phyloP scores from a whole-genome alignment of 2,329 filamentous ascomycete species.

The Talaromyces sp. region DNA sequence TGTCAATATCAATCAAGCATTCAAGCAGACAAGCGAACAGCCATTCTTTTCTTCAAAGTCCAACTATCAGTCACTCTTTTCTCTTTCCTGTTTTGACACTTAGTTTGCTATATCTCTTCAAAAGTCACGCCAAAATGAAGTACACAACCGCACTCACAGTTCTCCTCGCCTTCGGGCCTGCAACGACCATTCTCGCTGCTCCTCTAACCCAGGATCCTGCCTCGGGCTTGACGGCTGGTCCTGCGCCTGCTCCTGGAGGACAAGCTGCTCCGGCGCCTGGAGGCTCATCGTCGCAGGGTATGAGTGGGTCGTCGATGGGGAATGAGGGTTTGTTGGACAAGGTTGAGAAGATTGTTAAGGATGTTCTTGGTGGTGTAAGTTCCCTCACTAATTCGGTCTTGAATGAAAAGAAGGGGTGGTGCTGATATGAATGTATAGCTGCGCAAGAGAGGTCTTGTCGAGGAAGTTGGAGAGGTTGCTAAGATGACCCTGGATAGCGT shows the following conservation, averaged over 20 bases:
- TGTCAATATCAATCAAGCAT: neutral
- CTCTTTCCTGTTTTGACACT: neutral
- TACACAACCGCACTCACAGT: conserved; percentile 13
- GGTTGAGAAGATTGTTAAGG: conserved; percentile 17
- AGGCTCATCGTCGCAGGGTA: conserved; percentile 10
- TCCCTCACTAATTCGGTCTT: neutral
- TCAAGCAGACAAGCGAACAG: conserved; percentile 1
- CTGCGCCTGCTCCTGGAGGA: neutral
- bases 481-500: conserved; percentile 8
- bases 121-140: conserved; percentile 12
- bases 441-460: conserved; percentile 17
- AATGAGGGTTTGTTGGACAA: conserved; percentile 16
- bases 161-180: conserved; percentile 18
- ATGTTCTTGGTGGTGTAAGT: conserved; percentile 9
- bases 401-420: neutral
- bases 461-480: conserved; percentile 7
- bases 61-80: no score
- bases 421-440: conserved; percentile 4
- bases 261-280: neutral
- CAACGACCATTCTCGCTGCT: conserved; percentile 15
- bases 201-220: conserved; percentile 7
- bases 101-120: neutral
- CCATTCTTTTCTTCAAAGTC: no score
- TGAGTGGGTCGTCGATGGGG: conserved; percentile 7
- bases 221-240: neutral